These are phyloP conservation scores for Delitschia confertaspora DNA, from an alignment of 495 filamentous ascomycete species.

Conservation along the genomic window DNA sequence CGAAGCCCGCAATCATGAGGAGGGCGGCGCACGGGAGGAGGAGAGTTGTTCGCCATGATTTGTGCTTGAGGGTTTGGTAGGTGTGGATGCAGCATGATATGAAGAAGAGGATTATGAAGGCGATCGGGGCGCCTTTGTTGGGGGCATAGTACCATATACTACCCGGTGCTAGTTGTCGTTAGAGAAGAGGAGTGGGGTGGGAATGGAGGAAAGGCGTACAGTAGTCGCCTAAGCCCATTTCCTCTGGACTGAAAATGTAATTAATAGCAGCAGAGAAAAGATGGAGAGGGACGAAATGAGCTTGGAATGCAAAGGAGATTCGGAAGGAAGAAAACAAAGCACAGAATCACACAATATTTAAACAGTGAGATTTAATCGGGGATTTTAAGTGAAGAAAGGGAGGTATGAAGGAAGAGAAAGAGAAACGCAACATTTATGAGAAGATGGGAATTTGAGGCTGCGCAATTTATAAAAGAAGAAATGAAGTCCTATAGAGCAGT, in stretches of 20 bases:
- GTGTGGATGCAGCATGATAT: constrained; percentile 49
- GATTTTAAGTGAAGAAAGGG: neutral
- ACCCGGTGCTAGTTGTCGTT: constrained; percentile 13
- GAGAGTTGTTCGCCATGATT: constrained; percentile 29
- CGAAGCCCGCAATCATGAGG: constrained; percentile 27
- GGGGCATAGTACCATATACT: constrained; percentile 67
- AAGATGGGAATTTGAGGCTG: too few relatives aligned
- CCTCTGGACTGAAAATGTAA: neutral
- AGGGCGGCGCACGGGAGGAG: constrained; percentile 29
- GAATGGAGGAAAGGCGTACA: constrained; percentile 4
- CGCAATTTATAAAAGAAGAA: too few relatives aligned
- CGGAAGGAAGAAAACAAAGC: neutral
- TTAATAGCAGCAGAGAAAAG: neutral
- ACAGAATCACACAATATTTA: neutral
- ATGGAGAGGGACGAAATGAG: neutral
- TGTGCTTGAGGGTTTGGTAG: constrained; percentile 48
- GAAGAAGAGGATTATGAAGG: constrained; percentile 57
- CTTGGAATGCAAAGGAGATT: neutral
- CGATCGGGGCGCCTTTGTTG: constrained; percentile 61
- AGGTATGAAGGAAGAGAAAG: neutral
- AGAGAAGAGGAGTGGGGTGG: neutral
- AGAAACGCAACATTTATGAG: neutral
- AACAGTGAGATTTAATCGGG: too few relatives aligned
- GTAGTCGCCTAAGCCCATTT: constrained; percentile 25
- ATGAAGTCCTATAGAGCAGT: too few relatives aligned